phyloP scores from a whole-genome alignment of 2,329 filamentous ascomycete genomes.

The Cercospora berteroae region DNA sequence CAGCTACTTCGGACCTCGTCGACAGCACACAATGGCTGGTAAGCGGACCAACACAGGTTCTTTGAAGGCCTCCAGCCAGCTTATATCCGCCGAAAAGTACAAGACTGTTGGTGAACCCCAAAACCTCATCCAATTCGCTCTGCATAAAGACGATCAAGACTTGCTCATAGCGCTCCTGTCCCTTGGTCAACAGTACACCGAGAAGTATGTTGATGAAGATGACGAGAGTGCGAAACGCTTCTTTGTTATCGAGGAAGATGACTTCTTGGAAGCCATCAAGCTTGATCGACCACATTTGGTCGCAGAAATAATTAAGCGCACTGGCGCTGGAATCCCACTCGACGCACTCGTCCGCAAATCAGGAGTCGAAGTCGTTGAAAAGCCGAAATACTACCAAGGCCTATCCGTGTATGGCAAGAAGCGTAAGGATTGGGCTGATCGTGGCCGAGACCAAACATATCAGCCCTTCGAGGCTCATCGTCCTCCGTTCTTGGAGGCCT shows the following conservation, averaged over 20 bases:
- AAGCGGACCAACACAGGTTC: slow-evolving; percentile 23
- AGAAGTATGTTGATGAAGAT: slow-evolving; percentile 15
- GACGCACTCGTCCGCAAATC: slow-evolving; percentile 64
- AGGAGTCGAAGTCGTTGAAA: slow-evolving; percentile 59
- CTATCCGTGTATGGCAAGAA: slow-evolving; percentile 74
- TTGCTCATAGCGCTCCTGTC: slow-evolving; percentile 60
- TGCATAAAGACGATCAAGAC: slow-evolving; percentile 51
- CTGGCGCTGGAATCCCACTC: slow-evolving; percentile 68
- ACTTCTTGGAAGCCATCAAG: slow-evolving; percentile 45
- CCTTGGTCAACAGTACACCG: slow-evolving; percentile 49
- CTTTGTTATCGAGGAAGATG: slow-evolving; percentile 26
- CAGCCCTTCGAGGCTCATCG: slow-evolving; percentile 37
- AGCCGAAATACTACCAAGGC: slow-evolving; percentile 73
- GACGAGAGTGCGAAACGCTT: slow-evolving; percentile 27
- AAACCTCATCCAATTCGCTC: slow-evolving; percentile 36
- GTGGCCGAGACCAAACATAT: slow-evolving; percentile 46
- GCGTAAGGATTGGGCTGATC: slow-evolving; percentile 69
- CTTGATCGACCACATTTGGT: slow-evolving; percentile 57
- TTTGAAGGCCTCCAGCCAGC: slow-evolving; percentile 18
- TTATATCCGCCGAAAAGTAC: slow-evolving; percentile 18
- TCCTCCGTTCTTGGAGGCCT: slow-evolving; percentile 62
- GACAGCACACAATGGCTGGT: slow-evolving; percentile 17
- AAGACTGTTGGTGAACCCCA: slow-evolving; percentile 16
- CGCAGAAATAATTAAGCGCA: slow-evolving; percentile 62
- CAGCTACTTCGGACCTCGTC: slow-evolving; percentile 22